Percentiles rank a stretch among this genome's conserved stretches.
phyloP scores from a whole-genome alignment of 2,329 filamentous ascomycete species.

The Amylocarpus encephaloides region DNA sequence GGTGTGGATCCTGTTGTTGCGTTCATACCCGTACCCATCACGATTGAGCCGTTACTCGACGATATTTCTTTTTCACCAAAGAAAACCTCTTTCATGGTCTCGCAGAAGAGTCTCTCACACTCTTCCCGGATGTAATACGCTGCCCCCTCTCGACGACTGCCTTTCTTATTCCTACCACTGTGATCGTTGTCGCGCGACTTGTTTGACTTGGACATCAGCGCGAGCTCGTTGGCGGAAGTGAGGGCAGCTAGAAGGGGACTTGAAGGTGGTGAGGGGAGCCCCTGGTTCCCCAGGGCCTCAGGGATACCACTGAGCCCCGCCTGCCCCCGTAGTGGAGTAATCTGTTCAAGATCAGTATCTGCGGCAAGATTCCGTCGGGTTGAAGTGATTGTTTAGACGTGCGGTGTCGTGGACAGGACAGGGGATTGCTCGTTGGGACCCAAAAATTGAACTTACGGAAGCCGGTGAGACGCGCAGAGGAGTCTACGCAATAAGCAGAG shows the following conservation, averaged over 20 bases:
- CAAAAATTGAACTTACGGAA: slow-evolving; percentile 42
- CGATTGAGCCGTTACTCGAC: slow-evolving; percentile 73
- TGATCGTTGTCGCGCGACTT: slow-evolving; percentile 29
- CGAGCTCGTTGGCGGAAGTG: slow-evolving; percentile 61
- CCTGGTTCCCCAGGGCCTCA: slow-evolving; percentile 70
- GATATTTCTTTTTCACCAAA: slow-evolving; percentile 86
- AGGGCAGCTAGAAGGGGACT: slow-evolving; percentile 83
- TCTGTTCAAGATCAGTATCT: slow-evolving; percentile 32
- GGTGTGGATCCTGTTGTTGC: slow-evolving; percentile 46
- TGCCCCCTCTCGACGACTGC: slow-evolving; percentile 75
- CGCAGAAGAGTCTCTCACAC: slow-evolving; percentile 99
- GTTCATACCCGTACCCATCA: slow-evolving; percentile 58
- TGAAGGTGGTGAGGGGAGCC: slow-evolving; percentile 76
- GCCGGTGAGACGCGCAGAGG: slow-evolving; percentile 65
- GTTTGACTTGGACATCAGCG: slow-evolving; percentile 48
- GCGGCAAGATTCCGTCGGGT: background rate
- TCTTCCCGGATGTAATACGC: slow-evolving; percentile 95
- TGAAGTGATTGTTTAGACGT: background rate
- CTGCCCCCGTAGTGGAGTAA: slow-evolving; percentile 89
- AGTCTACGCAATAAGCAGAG: slow-evolving; percentile 83
- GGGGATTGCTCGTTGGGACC: background rate
- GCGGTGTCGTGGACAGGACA: background rate
- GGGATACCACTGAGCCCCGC: slow-evolving; percentile 90
- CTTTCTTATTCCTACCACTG: slow-evolving; percentile 19
- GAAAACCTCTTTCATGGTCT: slow-evolving; percentile 89